phyloP scores from a whole-genome alignment of 2,329 filamentous ascomycete species.

The Tolypocladium tropicale region DNA sequence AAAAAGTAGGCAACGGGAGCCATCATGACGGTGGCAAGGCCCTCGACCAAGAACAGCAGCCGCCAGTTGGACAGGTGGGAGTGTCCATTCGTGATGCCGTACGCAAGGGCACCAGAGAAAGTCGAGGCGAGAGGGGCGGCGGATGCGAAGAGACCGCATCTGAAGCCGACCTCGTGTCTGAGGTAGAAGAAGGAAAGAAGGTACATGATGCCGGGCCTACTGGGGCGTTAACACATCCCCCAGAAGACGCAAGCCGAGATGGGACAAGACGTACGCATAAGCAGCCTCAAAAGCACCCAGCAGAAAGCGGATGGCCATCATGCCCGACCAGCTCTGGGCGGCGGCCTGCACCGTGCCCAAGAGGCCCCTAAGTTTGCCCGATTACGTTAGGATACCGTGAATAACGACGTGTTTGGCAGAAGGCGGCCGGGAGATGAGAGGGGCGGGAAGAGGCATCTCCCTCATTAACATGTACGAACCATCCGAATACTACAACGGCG shows the following conservation, averaged over 20 bases:
- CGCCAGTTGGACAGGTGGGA: neutral
- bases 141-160: neutral
- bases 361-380: neutral
- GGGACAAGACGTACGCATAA: neutral
- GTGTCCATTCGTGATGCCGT: neutral
- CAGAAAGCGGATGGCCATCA: neutral
- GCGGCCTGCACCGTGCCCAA: neutral
- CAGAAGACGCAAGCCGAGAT: neutral
- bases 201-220: neutral
- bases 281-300: neutral
- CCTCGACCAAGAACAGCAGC: neutral
- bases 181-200: neutral
- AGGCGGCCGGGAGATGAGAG: neutral
- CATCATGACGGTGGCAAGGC: neutral
- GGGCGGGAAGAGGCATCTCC: neutral
- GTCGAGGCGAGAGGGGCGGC: neutral
- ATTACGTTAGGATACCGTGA: neutral
- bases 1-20: neutral
- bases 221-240: neutral
- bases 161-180: neutral
- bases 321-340: neutral
- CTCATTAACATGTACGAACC: neutral
- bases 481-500: neutral
- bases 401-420: neutral
- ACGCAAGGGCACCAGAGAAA: neutral